phyloP scores from a whole-genome alignment of 2,329 filamentous ascomycete species.

The Pseudogymnoascus sp. region DNA sequence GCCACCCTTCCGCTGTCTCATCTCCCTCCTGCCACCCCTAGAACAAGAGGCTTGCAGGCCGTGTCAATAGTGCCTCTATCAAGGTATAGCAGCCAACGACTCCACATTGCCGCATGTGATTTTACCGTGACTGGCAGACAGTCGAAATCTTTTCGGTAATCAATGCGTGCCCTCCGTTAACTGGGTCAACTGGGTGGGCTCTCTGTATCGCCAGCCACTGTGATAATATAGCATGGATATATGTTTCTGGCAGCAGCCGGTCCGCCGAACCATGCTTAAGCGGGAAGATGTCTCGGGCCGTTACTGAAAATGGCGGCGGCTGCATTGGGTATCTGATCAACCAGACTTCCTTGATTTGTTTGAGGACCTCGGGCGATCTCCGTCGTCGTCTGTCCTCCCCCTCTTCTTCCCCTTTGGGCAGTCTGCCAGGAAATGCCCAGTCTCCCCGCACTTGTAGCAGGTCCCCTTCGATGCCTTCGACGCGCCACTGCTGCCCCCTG shows the following conservation, averaged over 20 bases:
- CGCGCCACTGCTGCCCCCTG: constrained; percentile 35
- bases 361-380: constrained; percentile 6
- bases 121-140: background rate
- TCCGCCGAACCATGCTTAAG: background rate
- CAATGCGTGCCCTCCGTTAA: background rate
- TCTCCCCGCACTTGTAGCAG: constrained; percentile 54
- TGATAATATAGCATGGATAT: background rate
- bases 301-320: background rate
- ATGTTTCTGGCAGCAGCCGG: background rate
- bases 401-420: constrained; percentile 38
- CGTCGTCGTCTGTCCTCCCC: constrained; percentile 9
- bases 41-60: background rate
- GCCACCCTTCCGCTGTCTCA: background rate
- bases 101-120: constrained; percentile 1
- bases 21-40: background rate
- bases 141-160: background rate
- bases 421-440: constrained; percentile 49
- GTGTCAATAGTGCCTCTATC: background rate
- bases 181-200: background rate
- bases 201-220: background rate
- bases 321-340: constrained; percentile 1
- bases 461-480: constrained; percentile 27
- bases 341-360: constrained; percentile 4
- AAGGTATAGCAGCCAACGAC: background rate
- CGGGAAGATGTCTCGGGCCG: background rate